Evolutionary conservation across 495 filamentous ascomycete species (phyloP).

Genomic region (Hypomontagnella monticulosa): DNA sequence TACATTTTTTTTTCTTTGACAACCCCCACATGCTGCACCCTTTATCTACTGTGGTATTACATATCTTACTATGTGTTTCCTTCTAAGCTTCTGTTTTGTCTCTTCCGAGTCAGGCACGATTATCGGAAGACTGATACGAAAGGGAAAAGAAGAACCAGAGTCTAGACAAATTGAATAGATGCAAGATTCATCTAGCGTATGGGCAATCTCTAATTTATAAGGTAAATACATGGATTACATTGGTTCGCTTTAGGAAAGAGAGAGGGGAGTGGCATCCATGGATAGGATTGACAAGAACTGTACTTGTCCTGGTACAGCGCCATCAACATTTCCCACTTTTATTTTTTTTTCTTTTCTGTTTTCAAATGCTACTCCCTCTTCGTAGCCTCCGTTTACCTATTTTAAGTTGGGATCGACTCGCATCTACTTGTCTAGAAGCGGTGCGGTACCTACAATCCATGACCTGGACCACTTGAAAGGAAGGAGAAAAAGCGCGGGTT

Average conservation of each 20-base stretch:
- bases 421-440: conserved; percentile 11
- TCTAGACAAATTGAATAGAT: conserved; percentile 2
- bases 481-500: conserved; percentile 16
- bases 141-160: conserved; percentile 8
- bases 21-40: background rate
- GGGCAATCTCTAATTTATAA: background rate
- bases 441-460: background rate
- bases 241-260: conserved; percentile 1
- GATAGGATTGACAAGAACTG: conserved; percentile 9
- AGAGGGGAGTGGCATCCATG: conserved; percentile 4
- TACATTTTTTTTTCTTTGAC: conserved; percentile 7
- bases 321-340: conserved; percentile 11
- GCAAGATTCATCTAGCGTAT: conserved; percentile 4
- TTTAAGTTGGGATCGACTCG: conserved; percentile 29
- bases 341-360: background rate
- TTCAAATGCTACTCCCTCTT: conserved; percentile 6
- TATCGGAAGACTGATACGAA: conserved; percentile 13
- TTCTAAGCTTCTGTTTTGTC: conserved; percentile 26
- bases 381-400: conserved; percentile 7
- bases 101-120: conserved; percentile 30
- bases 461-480: background rate
- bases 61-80: no score
- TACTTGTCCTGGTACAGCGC: conserved; percentile 16
- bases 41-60: conserved; percentile 13
- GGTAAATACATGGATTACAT: conserved; percentile 13